Evolutionary conservation across 2,329 filamentous ascomycete genomes (phyloP).

Genomic region (Alternaria dauci): DNA sequence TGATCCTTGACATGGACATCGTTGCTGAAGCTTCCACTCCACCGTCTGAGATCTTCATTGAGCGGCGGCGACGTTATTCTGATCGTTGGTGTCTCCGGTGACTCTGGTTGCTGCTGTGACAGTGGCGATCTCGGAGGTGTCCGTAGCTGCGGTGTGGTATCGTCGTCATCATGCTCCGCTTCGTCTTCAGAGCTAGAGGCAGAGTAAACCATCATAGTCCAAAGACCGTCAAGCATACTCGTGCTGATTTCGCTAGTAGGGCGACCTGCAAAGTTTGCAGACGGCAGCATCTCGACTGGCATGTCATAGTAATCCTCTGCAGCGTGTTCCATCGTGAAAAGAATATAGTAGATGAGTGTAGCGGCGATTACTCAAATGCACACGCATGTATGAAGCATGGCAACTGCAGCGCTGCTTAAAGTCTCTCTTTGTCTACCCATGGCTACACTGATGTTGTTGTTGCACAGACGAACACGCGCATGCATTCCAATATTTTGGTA

Average conservation of each 20-base stretch:
- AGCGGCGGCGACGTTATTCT: conserved; percentile 14
- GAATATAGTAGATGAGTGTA: neutral
- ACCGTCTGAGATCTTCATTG: conserved; percentile 1
- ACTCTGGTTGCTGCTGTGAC: conserved; percentile 7
- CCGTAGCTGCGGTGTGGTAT: conserved; percentile 5
- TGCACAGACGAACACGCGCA: conserved; percentile 8
- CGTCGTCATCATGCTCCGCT: conserved; percentile 20
- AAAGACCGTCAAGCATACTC: conserved; percentile 27
- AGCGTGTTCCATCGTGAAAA: conserved; percentile 16
- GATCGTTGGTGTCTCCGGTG: conserved; percentile 14
- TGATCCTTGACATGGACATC: conserved; percentile 13
- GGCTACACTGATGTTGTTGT: conserved; percentile 6
- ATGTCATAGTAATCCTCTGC: conserved; percentile 35
- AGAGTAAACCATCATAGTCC: conserved; percentile 18
- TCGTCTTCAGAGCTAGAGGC: conserved; percentile 21
- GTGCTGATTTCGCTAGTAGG: conserved; percentile 36
- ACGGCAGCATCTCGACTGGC: conserved; percentile 29
- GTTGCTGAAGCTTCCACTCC: conserved; percentile 15
- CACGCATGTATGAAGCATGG: neutral
- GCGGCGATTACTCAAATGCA: neutral
- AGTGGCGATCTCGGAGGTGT: conserved; percentile 2
- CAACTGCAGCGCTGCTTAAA: neutral
- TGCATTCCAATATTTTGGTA: conserved; percentile 3
- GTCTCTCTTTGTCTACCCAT: conserved; percentile 9
- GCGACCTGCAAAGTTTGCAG: conserved; percentile 35